Percentiles rank a stretch among this genome's conserved stretches.
phyloP scores from a whole-genome alignment of 2,329 filamentous ascomycete genomes.

The Lachnellula subtilissima region DNA sequence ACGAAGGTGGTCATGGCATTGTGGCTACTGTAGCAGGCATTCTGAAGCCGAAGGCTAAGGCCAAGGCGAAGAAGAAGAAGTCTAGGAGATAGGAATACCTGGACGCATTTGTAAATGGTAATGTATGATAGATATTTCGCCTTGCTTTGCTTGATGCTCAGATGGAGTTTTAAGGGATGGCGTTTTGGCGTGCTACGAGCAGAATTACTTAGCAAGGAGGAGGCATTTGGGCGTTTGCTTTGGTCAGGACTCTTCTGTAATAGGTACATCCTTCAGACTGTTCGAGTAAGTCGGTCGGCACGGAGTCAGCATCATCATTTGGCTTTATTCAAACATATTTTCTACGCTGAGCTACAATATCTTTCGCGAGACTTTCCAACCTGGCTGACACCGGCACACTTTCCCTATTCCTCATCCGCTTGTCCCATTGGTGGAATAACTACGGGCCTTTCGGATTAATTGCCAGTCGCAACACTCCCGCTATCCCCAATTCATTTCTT shows the following conservation, averaged over 20 bases:
- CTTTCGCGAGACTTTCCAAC: neutral
- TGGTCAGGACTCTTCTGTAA: constrained; percentile 2
- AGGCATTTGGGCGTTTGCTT: neutral
- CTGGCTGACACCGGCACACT: neutral
- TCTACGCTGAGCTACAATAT: neutral
- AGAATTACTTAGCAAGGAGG: neutral
- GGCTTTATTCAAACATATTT: neutral
- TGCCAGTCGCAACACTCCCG: neutral
- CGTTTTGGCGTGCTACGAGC: neutral
- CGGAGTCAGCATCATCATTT: neutral
- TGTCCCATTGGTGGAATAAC: neutral
- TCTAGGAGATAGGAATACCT: constrained; percentile 5
- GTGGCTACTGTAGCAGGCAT: constrained; percentile 6
- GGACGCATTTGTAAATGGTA: constrained; percentile 19
- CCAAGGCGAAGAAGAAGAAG: constrained; percentile 24
- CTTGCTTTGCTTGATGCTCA: neutral
- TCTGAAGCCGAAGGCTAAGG: constrained; percentile 22
- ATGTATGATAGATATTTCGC: constrained; percentile 20
- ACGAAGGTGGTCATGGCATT: constrained; percentile 10
- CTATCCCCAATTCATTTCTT: neutral
- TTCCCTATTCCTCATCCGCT: neutral
- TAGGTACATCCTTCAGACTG: neutral
- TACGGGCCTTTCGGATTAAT: neutral
- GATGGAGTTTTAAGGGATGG: constrained; percentile 4
- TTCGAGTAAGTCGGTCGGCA: neutral